Evolutionary conservation across 148 eudicot genomes (phyloP).

Genomic region (Linanthus parryae): DNA sequence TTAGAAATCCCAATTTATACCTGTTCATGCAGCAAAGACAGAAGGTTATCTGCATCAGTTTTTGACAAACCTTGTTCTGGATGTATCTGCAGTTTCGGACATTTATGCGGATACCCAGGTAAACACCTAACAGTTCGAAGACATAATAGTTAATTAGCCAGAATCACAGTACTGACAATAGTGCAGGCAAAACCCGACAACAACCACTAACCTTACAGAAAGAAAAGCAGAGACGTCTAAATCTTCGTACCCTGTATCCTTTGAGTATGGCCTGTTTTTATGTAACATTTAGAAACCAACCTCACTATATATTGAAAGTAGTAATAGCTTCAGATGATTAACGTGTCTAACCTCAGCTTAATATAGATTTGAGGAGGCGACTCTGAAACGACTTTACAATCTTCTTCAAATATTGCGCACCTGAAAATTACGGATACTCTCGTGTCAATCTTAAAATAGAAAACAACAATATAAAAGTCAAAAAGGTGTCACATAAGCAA

Average conservation of each 20-base stretch:
- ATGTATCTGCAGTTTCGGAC: constrained; percentile 65
- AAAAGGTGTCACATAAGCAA: too few relatives aligned
- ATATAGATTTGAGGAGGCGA: constrained; percentile 62
- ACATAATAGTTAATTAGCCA: constrained; percentile 1
- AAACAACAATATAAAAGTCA: too few relatives aligned
- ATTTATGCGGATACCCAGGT: constrained; percentile 86
- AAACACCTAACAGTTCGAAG: constrained; percentile 36
- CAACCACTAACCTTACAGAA: constrained; percentile 54
- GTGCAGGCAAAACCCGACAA: constrained; percentile 7
- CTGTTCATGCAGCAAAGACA: constrained; percentile 75
- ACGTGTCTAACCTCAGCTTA: constrained; percentile 55
- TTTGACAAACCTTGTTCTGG: constrained; percentile 71
- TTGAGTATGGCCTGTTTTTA: constrained; percentile 78
- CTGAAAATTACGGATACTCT: constrained; percentile 42
- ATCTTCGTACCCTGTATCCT: constrained; percentile 82
- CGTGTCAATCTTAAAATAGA: too few relatives aligned
- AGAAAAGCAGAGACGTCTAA: constrained; percentile 72
- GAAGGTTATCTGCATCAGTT: constrained; percentile 60
- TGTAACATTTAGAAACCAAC: too few relatives aligned
- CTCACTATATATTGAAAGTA: too few relatives aligned
- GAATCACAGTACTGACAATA: neutral
- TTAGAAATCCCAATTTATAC: constrained; percentile 25
- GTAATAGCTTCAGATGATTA: constrained; percentile 4
- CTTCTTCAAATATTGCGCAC: constrained; percentile 93
- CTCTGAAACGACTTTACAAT: constrained; percentile 60